A percentile compares a stretch with the other conserved stretches of the same genome.
Evolutionary conservation across 1,284 basidiomycete species (phyloP).

Genomic region (Coniferiporia sulphurascens): DNA sequence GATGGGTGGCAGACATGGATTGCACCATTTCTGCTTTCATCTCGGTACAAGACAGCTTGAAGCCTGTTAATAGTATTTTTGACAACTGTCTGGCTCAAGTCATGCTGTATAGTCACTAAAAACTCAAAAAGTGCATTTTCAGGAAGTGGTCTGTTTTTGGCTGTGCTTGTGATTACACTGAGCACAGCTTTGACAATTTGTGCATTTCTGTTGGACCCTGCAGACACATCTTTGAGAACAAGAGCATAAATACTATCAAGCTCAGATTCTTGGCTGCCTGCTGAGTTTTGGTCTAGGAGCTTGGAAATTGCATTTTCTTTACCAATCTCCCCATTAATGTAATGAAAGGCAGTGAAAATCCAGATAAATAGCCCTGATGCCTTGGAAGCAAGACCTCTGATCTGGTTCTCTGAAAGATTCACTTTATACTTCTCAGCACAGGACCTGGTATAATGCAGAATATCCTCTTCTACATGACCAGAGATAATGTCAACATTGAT

Average conservation of each 20-base stretch:
- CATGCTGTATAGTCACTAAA: not conserved
- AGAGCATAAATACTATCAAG: not conserved
- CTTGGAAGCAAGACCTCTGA: not conserved
- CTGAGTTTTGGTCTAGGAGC: not conserved
- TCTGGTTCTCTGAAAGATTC: not conserved
- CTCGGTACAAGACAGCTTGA: not conserved
- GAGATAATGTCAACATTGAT: not conserved
- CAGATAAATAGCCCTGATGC: conserved; percentile 1
- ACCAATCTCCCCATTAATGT: no score
- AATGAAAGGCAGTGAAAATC: no score
- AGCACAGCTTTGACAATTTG: no score
- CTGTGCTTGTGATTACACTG: no score
- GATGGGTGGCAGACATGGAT: conserved; percentile 4
- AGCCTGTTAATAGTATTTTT: not conserved
- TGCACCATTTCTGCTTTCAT: not conserved
- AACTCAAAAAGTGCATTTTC: no score
- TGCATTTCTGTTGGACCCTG: not conserved
- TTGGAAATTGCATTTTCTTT: not conserved
- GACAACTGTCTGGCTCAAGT: no score
- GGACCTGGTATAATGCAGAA: not conserved
- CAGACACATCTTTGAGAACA: not conserved
- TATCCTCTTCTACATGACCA: not conserved
- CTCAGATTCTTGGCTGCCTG: not conserved
- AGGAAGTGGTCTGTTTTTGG: no score
- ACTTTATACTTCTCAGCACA: not conserved